Conservation (phyloP, 176 grass and related monocot species). For the Secale cereale region DNA sequence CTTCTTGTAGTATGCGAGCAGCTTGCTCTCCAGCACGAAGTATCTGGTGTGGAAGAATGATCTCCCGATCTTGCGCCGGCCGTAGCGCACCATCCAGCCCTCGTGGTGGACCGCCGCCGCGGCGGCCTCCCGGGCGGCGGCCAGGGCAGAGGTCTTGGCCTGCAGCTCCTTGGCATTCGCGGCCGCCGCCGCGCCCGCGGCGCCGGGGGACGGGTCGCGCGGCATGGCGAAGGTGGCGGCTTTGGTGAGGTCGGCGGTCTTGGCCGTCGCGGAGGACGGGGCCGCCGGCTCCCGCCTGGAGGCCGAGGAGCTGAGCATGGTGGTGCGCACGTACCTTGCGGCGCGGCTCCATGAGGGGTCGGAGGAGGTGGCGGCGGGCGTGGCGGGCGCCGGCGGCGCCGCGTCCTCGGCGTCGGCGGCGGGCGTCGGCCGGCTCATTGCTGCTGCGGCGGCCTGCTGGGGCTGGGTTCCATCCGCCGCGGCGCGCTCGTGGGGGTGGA, state of each 20-base stretch:
- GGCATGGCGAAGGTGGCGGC: neutral
- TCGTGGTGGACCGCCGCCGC: slow-evolving; percentile 46
- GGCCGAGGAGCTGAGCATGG: slow-evolving; percentile 31
- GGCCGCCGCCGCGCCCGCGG: neutral
- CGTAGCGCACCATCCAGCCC: slow-evolving; percentile 93
- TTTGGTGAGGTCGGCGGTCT: neutral
- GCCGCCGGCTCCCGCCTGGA: slow-evolving; percentile 14
- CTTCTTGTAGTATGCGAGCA: slow-evolving; percentile 94
- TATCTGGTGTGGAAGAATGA: slow-evolving; percentile 75
- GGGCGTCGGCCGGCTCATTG: neutral
- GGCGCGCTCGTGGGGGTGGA: neutral
- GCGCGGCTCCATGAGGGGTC: neutral
- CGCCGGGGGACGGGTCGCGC: neutral
- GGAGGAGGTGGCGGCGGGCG: neutral
- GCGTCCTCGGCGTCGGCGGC: neutral
- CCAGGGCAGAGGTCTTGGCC: neutral
- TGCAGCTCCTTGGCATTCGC: neutral
- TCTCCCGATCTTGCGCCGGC: slow-evolving; percentile 75
- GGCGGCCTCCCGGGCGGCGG: slow-evolving; percentile 3
- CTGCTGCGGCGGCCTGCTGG: too few relatives aligned
- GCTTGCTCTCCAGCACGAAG: slow-evolving; percentile 58
- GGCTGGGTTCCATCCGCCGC: neutral
- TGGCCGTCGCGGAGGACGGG: neutral
- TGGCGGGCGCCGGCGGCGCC: neutral
- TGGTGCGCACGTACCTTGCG: neutral